Base-by-base conservation (phyloP, 805 yeast genomes). In the Zygosaccharomyces pseudorouxii region DNA sequence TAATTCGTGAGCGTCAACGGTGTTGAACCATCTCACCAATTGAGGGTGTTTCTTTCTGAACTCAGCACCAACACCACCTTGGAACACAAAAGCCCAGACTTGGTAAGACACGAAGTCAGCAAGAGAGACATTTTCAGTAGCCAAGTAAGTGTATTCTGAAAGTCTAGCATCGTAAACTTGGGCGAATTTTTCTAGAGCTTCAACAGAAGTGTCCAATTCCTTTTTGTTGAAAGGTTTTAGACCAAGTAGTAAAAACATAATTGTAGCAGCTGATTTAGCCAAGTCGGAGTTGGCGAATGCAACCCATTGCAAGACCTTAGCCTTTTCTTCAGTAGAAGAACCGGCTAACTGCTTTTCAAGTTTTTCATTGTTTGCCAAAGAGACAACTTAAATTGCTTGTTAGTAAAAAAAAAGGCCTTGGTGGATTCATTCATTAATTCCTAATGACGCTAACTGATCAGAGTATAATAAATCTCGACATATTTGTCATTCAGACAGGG, bases 161-260 rank as follows among this genome's bases (percentile, higher is more conserved):
- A 82, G 75, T 75, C 82, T 79, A 40, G 68, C 64, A 72, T 86
- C 92, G 51, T 76, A 70, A 43, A 77, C 54, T 23, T 65, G 59
- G 55, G 75, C 69, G 50, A 68, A 63, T 38, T 59, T 62, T 44
- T 74, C 76, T 56, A 76, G 58, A 46, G 59, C 54, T 36, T 64
- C 77, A 22, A 46, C 45, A 45, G 70, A 66, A 35, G 72, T 74
- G 52, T 83, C 86, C 51, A 77, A 78, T 46, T 55, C 65, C 55
- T 83, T 84, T 80, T 87, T 86, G 86, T 88, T 85, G 86, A 79
- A 89, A 58, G 93, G 90, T 47, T 53, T 64, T 42, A 59, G 64
- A 61, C 96, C 96, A 30, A 68, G 58, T 49, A 82, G 62, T 57
- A 86, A 83, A 49, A 70, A 64, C 71, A 84, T 76, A 59, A 78